These are phyloP conservation scores for Carnegiea gigantea DNA, from an alignment of 179 eudicot species.

Conservation along the genomic window DNA sequence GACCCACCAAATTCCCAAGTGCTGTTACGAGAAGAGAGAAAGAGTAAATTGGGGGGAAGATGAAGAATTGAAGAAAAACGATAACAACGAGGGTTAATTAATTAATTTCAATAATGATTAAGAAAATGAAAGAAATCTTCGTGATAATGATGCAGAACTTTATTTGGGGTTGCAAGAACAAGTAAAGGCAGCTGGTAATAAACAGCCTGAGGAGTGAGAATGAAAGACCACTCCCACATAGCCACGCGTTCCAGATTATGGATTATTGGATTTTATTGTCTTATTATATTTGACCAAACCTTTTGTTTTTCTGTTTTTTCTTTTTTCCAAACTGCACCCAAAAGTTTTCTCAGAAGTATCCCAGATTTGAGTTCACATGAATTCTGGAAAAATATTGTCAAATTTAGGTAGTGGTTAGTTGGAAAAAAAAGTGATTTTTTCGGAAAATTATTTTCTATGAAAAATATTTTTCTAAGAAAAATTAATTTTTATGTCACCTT, in stretches of 20 bases:
- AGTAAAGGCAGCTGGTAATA: neutral
- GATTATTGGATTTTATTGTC: neutral
- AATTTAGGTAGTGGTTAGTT: no score
- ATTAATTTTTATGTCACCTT: no score
- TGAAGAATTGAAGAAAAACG: neutral
- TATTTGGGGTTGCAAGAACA: neutral
- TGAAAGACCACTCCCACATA: neutral
- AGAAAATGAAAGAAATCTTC: neutral
- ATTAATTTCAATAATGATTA: neutral
- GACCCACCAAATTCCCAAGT: slow-evolving; percentile 3
- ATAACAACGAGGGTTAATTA: neutral
- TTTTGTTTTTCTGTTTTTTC: neutral
- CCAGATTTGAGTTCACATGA: neutral
- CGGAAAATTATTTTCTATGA: no score
- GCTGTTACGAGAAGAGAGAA: neutral
- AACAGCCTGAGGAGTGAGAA: neutral
- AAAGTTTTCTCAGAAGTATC: neutral
- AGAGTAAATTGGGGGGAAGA: neutral
- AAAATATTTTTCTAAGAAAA: no score
- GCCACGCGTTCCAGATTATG: neutral
- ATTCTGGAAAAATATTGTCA: no score
- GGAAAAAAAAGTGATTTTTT: no score
- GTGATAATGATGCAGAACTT: neutral
- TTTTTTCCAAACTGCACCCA: neutral
- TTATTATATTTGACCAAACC: neutral